Base-by-base conservation (phyloP, 1,139 yeast genomes). In the Lodderomyces jiufengensis region DNA sequence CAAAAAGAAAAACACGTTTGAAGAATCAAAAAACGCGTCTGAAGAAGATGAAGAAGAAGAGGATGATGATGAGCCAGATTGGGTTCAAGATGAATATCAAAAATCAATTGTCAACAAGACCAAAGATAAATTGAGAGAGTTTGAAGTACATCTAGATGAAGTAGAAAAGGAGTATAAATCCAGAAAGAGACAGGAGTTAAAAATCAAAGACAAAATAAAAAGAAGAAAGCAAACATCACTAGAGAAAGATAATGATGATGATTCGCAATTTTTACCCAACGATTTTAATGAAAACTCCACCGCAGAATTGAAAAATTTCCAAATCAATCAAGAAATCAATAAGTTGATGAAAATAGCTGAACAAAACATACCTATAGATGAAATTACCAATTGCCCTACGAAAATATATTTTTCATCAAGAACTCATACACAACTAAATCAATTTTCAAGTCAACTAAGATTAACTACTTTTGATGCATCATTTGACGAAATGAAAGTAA, bases 401-500 rank as follows among this genome's bases (percentile, higher is more conserved):
- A 78, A 78, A 47, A 60, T 67, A 0, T 76, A 62, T 46, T 88
- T 80, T 52, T 72, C 95, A 0, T 87, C 97, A 1, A 66, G 98
- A 55, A 90, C 98, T 0, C 97, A 90, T 52, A 86, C 97, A 0
- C 98, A 90, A 53, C 62, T 90, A 37, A 71, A 71, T 33, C 98
- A 90, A 51, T 85, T 90, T 53, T 77, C 90, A 0, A 75, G 78
- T 15, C 97, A 92, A 48, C 59, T 90, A 33, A 58, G 68, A 27
- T 53, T 84, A 24, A 78, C 95, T 0, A 44, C 58, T 0, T 83
- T 87, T 43, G 82, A 84, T 1, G 73, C 95, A 0, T 74, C 88
- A 0, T 64, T 77, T 42, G 61, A 56, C 8, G 67, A 63, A 1
- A 38, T 63, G 0, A 46, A 55, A 1, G 70, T 66, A 32, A 57